A percentile compares a stretch with the other conserved stretches of the same genome.
These are phyloP conservation scores for Sclerotiophoma versabilis DNA, from an alignment of 2,329 filamentous ascomycete species.

Conservation along the genomic window DNA sequence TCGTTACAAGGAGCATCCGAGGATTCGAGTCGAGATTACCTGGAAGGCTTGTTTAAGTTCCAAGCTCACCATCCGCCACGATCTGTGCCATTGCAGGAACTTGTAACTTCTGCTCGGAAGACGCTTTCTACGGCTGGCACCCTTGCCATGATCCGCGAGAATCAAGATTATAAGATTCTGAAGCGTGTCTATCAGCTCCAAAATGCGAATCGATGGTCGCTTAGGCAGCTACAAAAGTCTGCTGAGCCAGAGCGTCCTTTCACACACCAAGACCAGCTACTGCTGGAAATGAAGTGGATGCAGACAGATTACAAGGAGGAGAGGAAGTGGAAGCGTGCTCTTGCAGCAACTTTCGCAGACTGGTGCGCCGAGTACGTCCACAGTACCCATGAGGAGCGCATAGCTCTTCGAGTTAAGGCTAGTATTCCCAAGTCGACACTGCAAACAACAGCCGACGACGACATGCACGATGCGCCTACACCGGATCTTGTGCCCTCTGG, in stretches of 20 bases:
- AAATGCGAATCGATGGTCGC: constrained; percentile 88
- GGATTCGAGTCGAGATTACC: constrained; percentile 63
- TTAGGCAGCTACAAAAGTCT: constrained; percentile 85
- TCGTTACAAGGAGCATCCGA: constrained; percentile 56
- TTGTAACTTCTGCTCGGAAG: constrained; percentile 85
- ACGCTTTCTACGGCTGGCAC: constrained; percentile 87
- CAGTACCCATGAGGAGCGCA: constrained; percentile 68
- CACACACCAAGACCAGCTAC: constrained; percentile 83
- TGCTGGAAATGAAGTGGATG: constrained; percentile 98
- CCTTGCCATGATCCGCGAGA: constrained; percentile 81
- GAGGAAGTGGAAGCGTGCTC: constrained; percentile 87
- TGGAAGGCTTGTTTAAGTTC: constrained; percentile 66
- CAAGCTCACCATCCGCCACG: constrained; percentile 65
- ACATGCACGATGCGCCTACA: constrained; percentile 50
- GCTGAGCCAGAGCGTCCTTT: constrained; percentile 78
- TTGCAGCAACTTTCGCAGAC: constrained; percentile 79
- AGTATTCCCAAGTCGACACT: constrained; percentile 29
- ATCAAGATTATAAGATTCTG: constrained; percentile 85
- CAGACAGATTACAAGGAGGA: constrained; percentile 94
- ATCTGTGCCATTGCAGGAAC: constrained; percentile 66
- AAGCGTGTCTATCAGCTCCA: constrained; percentile 90
- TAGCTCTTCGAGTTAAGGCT: constrained; percentile 72
- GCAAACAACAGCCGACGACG: constrained; percentile 29
- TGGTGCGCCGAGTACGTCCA: constrained; percentile 85
- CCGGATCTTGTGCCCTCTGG: constrained; percentile 50